Evolutionary conservation across 1,284 basidiomycete species (phyloP), one percentile per base, ranked within the genome.

Genomic region (Cerrena zonata): DNA sequence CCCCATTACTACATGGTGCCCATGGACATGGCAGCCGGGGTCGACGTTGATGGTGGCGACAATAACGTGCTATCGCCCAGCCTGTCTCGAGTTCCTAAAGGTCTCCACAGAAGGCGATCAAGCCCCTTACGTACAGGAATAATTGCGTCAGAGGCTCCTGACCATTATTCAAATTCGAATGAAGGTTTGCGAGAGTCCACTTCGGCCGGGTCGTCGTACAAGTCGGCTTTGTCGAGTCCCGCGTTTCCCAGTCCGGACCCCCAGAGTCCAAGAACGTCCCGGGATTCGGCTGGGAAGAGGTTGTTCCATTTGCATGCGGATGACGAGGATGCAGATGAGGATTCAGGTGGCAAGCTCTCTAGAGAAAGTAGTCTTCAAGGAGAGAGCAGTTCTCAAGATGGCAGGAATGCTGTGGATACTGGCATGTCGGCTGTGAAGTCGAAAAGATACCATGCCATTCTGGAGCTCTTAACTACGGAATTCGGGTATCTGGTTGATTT

Each of bases 381-480:
- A 34, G 25, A 40, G 12, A 30, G 5, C 34, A 44, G 46, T 26
- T 22, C 24, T 5, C 30, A 34, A 15, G 15, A 7, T 34, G 7
- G 30, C 30, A 7, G 15, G 15, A 34, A 15, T 34, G 30, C 15
- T 34, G 46, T 13, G 18, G 40, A 39, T n/a, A 18, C 24, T 2
- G 11, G 24, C 3, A n/a, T 37, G 25, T 38, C 18, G 23, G 10
- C 37, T 18, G 22, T 5, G 12, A 41, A 43, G 48, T 78, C 52
- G 60, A 72, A 80, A 51, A 76, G 75, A 50, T 82, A 77, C 54
- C 82, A 91, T 57, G 85, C 86, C 2, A 73, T 92, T 51, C 72
- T 79, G 59, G 93, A 96, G 68, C 73, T 96, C 27, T 75, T 94
- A 27, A 77, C 81, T 53, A 94, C 91, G 0, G 93, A 96, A 69